Base-by-base conservation (phyloP, 1,284 basidiomycete genomes). In the Tilletia walkeri region DNA sequence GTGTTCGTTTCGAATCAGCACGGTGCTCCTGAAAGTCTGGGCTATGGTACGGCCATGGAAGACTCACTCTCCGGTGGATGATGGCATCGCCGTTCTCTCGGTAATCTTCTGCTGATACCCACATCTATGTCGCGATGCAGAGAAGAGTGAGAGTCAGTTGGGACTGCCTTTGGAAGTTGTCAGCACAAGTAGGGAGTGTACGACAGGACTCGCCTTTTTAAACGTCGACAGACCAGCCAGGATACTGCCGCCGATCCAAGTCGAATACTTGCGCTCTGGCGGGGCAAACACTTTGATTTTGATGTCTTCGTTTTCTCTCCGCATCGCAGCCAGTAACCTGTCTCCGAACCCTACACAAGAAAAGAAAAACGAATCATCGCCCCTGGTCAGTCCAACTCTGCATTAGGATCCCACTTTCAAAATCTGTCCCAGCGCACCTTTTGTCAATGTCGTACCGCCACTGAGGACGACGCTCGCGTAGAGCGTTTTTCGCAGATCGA, bases 231-330 rank as follows among this genome's bases (percentile, higher is more conserved):
- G 85, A 50, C 95, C 95, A 61, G 95, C 95, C 69, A 98, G 86
- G 67, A 84, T 84, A 65, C 76, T 79, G 4, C 95, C 95, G 67
- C 96, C 96, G 79, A 99, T 99, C 96, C 96, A 99, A 34, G 95
- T 99, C 20, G 94, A 95, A 85, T 99, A 99, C 86, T 99, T 99
- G 74, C 96, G 90, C 85, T 99, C 96, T n/a, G 96, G 96, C 39
- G 96, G 96, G 14, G 96, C 96, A 79, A 94, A 97, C 80, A 99
- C 99, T 87, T 97, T 97, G 85, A 99, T 94, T 87, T 98, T 98
- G 82, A 95, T 90, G 78, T 99, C 96, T 81, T 96, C 94, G 76
- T 98, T 85, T n/a, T 94, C 93, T 63, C 92, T 94, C 87, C 98
- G 98, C 67, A 96, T 91, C 85, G 99, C 96, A 80, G 92, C 92